Evolutionary conservation across 1,139 yeast species (phyloP).

Genomic region (Debaryomycetaceae sp.): DNA sequence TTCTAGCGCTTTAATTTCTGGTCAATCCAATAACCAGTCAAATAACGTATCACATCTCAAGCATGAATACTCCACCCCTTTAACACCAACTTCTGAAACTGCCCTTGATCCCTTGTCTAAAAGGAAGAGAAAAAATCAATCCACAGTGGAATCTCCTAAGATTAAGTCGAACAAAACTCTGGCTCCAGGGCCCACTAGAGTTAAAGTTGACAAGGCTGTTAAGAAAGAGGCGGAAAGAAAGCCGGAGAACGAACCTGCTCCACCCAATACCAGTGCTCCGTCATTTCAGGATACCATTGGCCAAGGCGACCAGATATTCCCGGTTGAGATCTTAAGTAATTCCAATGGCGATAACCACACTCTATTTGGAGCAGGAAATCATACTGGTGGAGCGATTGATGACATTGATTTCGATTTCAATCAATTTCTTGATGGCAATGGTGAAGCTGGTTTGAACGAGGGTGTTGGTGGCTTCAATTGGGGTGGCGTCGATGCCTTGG

Average conservation of each 20-base stretch:
- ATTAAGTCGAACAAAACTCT: constrained; percentile 17
- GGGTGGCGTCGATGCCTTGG: constrained; percentile 53
- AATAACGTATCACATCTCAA: constrained; percentile 13
- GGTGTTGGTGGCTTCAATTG: constrained; percentile 46
- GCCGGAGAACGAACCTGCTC: constrained; percentile 11
- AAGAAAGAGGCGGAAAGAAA: constrained; percentile 21
- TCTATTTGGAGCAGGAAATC: constrained; percentile 18
- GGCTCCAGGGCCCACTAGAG: constrained; percentile 15
- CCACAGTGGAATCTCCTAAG: constrained; percentile 33
- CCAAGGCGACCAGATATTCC: constrained; percentile 32
- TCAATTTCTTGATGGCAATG: constrained; percentile 45
- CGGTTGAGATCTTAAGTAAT: constrained; percentile 32
- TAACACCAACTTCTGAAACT: constrained; percentile 43
- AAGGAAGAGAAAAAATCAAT: constrained; percentile 23
- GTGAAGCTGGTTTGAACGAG: constrained; percentile 32
- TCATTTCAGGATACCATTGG: constrained; percentile 27
- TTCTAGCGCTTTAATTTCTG: constrained; percentile 9
- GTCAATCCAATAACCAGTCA: constrained; percentile 8
- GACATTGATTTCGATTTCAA: constrained; percentile 56
- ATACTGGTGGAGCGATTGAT: constrained; percentile 26
- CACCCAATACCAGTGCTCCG: constrained; percentile 20
- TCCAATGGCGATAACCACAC: constrained; percentile 15
- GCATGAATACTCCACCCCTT: constrained; percentile 40
- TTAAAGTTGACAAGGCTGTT: constrained; percentile 24
- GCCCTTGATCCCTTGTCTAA: constrained; percentile 20